Conservation (phyloP, 2,329 filamentous ascomycete species). For the Curvularia verruculosa region DNA sequence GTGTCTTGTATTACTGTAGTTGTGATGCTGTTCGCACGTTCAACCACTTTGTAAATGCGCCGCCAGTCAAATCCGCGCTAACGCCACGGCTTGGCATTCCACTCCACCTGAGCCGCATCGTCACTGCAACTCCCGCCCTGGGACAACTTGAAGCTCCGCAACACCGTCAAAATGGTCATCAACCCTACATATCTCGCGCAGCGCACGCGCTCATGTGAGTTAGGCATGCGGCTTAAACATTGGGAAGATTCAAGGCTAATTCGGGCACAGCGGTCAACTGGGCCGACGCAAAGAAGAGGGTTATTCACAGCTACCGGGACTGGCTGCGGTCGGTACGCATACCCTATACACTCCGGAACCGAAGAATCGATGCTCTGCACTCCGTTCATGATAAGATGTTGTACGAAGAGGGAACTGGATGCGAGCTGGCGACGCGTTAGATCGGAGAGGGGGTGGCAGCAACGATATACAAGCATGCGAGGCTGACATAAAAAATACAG, state of each 20-base stretch:
- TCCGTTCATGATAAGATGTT: not conserved
- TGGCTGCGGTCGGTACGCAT: conserved; percentile 92
- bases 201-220: conserved; percentile 60
- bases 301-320: conserved; percentile 87
- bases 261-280: conserved; percentile 75
- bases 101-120: conserved; percentile 43
- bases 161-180: conserved; percentile 69
- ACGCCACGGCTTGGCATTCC: conserved; percentile 33
- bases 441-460: conserved; percentile 1
- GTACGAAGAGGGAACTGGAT: not conserved
- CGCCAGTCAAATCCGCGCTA: conserved; percentile 32
- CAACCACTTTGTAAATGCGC: conserved; percentile 25
- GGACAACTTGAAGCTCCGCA: conserved; percentile 32
- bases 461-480: not conserved
- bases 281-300: conserved; percentile 84
- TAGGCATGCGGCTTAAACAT: conserved; percentile 13
- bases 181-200: conserved; percentile 86
- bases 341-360: not conserved
- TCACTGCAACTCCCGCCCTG: conserved; percentile 34
- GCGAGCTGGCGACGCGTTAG: not conserved
- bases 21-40: not conserved
- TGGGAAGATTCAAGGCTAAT: conserved; percentile 29
- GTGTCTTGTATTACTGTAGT: not conserved
- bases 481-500: conserved; percentile 56
- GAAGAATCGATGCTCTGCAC: accelerated